These are phyloP conservation scores for Amoebophrya sp. DNA, from an alignment of 169 alveolate genomes.

Conservation along the genomic window DNA sequence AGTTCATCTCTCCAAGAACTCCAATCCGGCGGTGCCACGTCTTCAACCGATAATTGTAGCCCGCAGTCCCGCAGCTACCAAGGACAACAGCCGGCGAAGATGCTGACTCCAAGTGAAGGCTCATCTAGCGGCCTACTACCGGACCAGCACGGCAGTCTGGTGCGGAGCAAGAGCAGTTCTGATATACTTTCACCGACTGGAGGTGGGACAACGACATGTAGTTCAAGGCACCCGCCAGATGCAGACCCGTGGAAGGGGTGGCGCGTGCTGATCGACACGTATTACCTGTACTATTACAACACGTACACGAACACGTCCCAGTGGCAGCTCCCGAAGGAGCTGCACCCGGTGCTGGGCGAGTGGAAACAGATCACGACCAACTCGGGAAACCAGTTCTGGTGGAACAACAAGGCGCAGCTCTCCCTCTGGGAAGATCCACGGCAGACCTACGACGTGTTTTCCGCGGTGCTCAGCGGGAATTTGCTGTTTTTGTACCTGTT, in stretches of 20 bases:
- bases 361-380: neutral
- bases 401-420: neutral
- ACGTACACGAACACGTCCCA: neutral
- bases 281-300: neutral
- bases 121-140: too few relatives aligned
- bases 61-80: too few relatives aligned
- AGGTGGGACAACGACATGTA: too few relatives aligned
- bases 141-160: too few relatives aligned
- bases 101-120: too few relatives aligned
- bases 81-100: too few relatives aligned
- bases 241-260: slow-evolving; percentile 12
- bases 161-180: too few relatives aligned
- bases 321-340: neutral
- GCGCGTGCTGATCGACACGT: neutral
- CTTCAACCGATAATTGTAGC: too few relatives aligned
- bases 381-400: neutral
- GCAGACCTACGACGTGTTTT: neutral
- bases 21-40: too few relatives aligned
- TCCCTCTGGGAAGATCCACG: slow-evolving; percentile 7
- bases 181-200: too few relatives aligned
- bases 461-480: neutral
- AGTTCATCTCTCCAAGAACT: too few relatives aligned
- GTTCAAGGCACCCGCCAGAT: too few relatives aligned
- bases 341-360: neutral
- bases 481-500: neutral